phyloP scores from a whole-genome alignment of 208 protist species.

The Leishmania aethiopica region DNA sequence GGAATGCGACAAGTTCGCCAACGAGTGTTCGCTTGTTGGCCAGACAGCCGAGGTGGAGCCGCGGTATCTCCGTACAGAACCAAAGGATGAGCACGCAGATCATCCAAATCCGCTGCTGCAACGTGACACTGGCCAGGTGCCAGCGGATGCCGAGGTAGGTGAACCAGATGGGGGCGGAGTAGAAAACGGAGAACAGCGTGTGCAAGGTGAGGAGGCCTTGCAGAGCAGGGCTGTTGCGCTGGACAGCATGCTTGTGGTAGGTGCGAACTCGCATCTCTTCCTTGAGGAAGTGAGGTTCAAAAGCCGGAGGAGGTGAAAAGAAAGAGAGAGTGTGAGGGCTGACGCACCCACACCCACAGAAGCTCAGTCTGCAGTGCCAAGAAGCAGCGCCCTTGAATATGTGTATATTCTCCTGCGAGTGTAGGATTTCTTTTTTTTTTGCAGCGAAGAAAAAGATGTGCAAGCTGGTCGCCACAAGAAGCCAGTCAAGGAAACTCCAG shows the following conservation, averaged over 20 bases:
- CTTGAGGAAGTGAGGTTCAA: background rate
- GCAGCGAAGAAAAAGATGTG: background rate
- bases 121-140: slow-evolving; percentile 20
- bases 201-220: slow-evolving; percentile 52
- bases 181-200: slow-evolving; percentile 51
- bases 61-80: slow-evolving; percentile 46
- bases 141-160: slow-evolving; percentile 48
- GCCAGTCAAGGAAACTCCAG: background rate
- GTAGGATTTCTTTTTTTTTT: background rate
- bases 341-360: background rate
- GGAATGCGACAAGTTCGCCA: slow-evolving; percentile 51
- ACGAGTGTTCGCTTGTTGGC: slow-evolving; percentile 54
- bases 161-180: slow-evolving; percentile 56
- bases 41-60: slow-evolving; percentile 49
- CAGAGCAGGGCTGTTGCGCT: slow-evolving; percentile 57
- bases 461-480: background rate
- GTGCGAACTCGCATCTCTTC: slow-evolving; percentile 65
- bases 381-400: background rate
- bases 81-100: slow-evolving; percentile 50
- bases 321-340: background rate
- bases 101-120: slow-evolving; percentile 44
- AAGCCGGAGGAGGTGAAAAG: background rate
- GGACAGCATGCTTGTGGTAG: slow-evolving; percentile 60
- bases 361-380: background rate
- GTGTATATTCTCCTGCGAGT: background rate